Conservation (phyloP, 495 filamentous ascomycete species). For the Astrothelium subdiscretum region DNA sequence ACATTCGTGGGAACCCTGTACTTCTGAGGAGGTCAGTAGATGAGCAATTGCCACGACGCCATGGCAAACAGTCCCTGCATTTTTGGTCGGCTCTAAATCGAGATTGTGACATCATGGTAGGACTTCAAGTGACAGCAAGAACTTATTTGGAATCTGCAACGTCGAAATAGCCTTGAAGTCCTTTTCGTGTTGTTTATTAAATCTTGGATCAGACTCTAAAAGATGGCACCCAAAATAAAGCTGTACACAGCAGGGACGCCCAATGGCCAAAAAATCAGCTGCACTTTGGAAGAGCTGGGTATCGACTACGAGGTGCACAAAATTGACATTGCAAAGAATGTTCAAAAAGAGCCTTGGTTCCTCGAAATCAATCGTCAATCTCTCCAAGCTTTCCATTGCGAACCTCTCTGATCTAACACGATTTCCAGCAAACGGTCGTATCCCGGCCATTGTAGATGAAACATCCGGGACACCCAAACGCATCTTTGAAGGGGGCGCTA, state of each 20-base stretch:
- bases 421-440: constrained; percentile 16
- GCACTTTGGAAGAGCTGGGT: constrained; percentile 17
- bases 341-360: constrained; percentile 18
- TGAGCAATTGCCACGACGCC: no score
- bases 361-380: constrained; percentile 18
- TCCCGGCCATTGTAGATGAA: constrained; percentile 17
- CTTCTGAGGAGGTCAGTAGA: no score
- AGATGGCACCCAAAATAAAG: neutral
- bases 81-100: no score
- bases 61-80: no score
- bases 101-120: no score
- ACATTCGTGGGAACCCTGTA: no score
- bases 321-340: constrained; percentile 17
- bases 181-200: no score
- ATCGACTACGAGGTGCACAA: constrained; percentile 14
- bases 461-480: constrained; percentile 19
- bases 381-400: neutral
- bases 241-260: constrained; percentile 14
- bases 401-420: neutral
- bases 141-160: no score
- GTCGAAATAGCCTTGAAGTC: no score
- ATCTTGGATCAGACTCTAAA: neutral
- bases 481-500: constrained; percentile 38
- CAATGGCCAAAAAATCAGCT: constrained; percentile 19
- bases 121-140: no score